Evolutionary conservation across 108 stramenopile genomes (phyloP).

Genomic region (Stephanodiscus triporus): DNA sequence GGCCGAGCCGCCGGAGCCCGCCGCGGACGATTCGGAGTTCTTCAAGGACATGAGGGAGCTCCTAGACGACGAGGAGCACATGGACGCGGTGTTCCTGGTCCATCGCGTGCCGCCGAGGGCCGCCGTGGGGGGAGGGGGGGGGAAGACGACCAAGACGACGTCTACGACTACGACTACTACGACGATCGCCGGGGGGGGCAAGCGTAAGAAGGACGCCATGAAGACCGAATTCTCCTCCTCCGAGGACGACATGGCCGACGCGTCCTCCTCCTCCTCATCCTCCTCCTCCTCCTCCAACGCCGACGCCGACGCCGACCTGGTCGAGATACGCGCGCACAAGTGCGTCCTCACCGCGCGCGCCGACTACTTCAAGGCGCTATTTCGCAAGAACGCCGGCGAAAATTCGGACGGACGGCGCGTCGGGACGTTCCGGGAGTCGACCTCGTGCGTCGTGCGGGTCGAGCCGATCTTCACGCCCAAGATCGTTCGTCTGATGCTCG

Average conservation of each 20-base stretch:
- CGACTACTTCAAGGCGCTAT: slow-evolving; percentile 97
- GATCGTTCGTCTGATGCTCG: slow-evolving; percentile 89
- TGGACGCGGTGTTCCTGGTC: slow-evolving; percentile 80
- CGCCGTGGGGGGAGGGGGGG: neutral
- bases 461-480: slow-evolving; percentile 72
- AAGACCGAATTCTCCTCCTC: slow-evolving; percentile 9
- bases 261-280: neutral
- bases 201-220: slow-evolving; percentile 35
- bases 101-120: slow-evolving; percentile 40
- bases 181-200: slow-evolving; percentile 6
- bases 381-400: slow-evolving; percentile 74
- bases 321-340: slow-evolving; percentile 93
- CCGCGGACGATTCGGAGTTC: slow-evolving; percentile 89
- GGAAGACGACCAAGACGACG: neutral
- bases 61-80: slow-evolving; percentile 88
- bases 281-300: neutral
- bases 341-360: slow-evolving; percentile 93
- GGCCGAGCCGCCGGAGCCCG: slow-evolving; percentile 76
- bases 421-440: slow-evolving; percentile 69
- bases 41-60: slow-evolving; percentile 88
- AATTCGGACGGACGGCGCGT: slow-evolving; percentile 4
- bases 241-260: slow-evolving; percentile 12
- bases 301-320: slow-evolving; percentile 31
- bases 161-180: neutral
- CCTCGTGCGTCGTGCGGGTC: slow-evolving; percentile 77